These are phyloP conservation scores for Lentinus brumalis DNA, from an alignment of 768 basidiomycete species.

Conservation along the genomic window DNA sequence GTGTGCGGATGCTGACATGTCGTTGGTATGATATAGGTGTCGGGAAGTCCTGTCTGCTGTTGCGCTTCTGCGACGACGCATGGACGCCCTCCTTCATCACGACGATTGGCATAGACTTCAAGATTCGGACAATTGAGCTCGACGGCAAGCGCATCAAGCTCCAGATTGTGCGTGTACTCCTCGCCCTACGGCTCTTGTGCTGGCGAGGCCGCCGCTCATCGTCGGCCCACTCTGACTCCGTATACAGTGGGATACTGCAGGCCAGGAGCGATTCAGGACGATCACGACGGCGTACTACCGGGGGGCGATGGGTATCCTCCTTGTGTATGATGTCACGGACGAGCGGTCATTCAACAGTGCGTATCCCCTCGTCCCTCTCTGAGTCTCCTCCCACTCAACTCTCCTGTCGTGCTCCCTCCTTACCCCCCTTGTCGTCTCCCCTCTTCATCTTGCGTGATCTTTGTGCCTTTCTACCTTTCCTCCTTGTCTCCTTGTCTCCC, in stretches of 20 bases:
- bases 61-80: slow-evolving; percentile 98
- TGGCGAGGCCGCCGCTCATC: neutral
- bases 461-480: no score
- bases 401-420: no score
- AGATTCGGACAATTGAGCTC: slow-evolving; percentile 97
- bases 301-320: slow-evolving; percentile 96
- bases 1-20: neutral
- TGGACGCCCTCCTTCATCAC: slow-evolving; percentile 99
- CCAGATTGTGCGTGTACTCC: slow-evolving; percentile 77
- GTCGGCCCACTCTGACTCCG: neutral
- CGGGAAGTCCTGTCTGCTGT: slow-evolving; percentile 93
- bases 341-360: slow-evolving; percentile 93
- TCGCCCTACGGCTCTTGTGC: neutral
- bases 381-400: no score
- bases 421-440: no score
- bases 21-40: slow-evolving; percentile 61
- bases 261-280: slow-evolving; percentile 97
- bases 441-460: slow-evolving; percentile 12
- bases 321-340: slow-evolving; percentile 98
- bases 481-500: neutral
- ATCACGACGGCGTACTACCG: slow-evolving; percentile 99
- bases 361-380: no score
- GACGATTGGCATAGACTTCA: slow-evolving; percentile 99
- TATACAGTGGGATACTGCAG: slow-evolving; percentile 95
- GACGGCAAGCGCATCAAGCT: slow-evolving; percentile 98